phyloP scores from a whole-genome alignment of 495 filamentous ascomycete species.

The Pyrenopolyporus hunteri region DNA sequence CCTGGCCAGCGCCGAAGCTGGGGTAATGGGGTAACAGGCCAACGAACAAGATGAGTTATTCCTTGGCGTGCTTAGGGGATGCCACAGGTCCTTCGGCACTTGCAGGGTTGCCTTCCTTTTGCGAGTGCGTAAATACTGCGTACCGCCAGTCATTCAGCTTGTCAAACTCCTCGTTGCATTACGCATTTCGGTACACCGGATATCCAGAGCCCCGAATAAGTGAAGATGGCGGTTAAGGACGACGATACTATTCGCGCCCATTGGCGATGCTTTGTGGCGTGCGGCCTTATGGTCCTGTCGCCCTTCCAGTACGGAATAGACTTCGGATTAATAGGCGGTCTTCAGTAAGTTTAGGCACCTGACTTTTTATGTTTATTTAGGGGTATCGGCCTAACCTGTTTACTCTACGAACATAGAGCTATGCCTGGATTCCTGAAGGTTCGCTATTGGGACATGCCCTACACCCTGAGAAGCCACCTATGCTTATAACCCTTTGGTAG shows the following conservation, averaged over 20 bases:
- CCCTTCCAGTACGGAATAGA: conserved; percentile 63
- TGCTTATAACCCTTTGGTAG: conserved; percentile 9
- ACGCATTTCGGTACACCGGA: background rate
- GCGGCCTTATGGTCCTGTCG: conserved; percentile 48
- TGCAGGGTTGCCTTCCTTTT: conserved; percentile 20
- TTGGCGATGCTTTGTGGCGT: conserved; percentile 41
- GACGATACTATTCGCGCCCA: conserved; percentile 37
- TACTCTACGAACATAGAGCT: too few species aligned
- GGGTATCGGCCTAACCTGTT: too few species aligned
- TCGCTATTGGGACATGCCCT: background rate
- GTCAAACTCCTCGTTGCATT: background rate
- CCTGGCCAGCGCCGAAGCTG: conserved; percentile 18
- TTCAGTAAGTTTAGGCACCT: too few species aligned
- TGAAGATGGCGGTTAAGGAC: conserved; percentile 23
- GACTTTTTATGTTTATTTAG: too few species aligned
- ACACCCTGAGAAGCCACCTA: background rate
- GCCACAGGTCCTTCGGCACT: conserved; percentile 26
- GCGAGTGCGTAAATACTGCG: conserved; percentile 19
- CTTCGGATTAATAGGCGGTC: conserved; percentile 57
- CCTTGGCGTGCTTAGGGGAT: conserved; percentile 25
- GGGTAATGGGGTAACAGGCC: conserved; percentile 23
- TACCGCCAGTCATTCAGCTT: background rate
- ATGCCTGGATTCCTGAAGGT: conserved; percentile 57
- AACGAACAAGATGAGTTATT: conserved; percentile 7
- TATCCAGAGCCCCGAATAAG: background rate